Base-by-base conservation (phyloP, 2,329 filamentous ascomycete genomes). In the Cercospora canescens region DNA sequence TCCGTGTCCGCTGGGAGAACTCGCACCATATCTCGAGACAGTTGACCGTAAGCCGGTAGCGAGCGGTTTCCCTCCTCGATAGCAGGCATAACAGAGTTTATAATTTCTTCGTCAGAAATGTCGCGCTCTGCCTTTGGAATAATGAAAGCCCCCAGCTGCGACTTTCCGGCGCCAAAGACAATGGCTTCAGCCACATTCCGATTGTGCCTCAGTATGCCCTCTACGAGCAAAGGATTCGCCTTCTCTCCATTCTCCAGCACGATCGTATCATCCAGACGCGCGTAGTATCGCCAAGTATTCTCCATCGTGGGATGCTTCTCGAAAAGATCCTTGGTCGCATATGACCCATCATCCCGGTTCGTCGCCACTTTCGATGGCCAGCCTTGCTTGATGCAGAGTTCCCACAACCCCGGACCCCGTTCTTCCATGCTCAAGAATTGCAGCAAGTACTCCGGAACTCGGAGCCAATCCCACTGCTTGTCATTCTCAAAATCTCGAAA, bases 391-490 rank as follows among this genome's bases (percentile, higher is more conserved):
- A 82, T 56, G 76, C 78, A 77, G 26, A 76, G 74, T 30, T 82
- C 78, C 34, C 80, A 81, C 1, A 84, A 68, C 3, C 70, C 68
- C 6, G 66, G 66, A 70, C 72, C 77, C 73, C 67, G 77, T 58
- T 24, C 77, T 39, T 73, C 72, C 71, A 72, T 71, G 24, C 69
- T 63, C 14, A 73, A 56, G 35, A 70, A 70, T 11, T 67, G 67
- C 68, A 66, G 32, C 16, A 66, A 28, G 35, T 56, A 14, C 45
- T 66, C 55, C 5, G 75, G 79, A 65, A 78, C 80, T 21, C 73
- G 76, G 6, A 87, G 73, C 67, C 88, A 90, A 70, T 88, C 85
- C 88, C 88, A 90, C 3, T 80, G 83, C 48, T 82, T 83, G 73
- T 89, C 88, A 6, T 34, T 35, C 1, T 77, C 82, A 2, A 74